These are phyloP conservation scores for Logfia minima DNA, from an alignment of 129 eudicot genomes.

Conservation along the genomic window DNA sequence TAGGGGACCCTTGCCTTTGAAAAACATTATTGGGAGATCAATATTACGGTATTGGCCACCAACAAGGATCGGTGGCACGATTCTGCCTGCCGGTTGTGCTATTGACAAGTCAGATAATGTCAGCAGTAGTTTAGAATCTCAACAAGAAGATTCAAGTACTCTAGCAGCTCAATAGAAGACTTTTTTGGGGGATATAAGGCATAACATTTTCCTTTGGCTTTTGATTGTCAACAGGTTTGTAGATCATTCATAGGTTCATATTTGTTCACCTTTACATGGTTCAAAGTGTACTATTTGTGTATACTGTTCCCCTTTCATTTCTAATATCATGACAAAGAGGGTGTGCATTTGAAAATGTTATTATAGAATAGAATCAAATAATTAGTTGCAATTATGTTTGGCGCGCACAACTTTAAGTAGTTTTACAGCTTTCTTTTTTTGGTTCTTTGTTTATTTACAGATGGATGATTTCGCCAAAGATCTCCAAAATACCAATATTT, in stretches of 20 bases:
- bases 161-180: slow-evolving; percentile 50
- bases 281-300: slow-evolving; percentile 3
- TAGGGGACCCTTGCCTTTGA: slow-evolving; percentile 93
- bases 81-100: slow-evolving; percentile 65
- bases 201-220: slow-evolving; percentile 9
- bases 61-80: slow-evolving; percentile 72
- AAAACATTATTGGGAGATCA: slow-evolving; percentile 91
- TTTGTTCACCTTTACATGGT: background rate
- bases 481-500: too few relatives aligned
- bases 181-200: background rate
- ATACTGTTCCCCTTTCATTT: background rate
- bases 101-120: slow-evolving; percentile 51
- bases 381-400: background rate
- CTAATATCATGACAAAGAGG: background rate
- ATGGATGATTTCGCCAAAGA: too few relatives aligned
- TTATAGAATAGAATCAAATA: background rate
- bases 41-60: slow-evolving; percentile 95
- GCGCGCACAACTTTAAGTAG: background rate
- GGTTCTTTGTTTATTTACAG: too few relatives aligned
- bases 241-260: slow-evolving; percentile 12
- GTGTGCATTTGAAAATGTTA: background rate
- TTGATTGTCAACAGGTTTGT: slow-evolving; percentile 23
- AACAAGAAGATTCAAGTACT: slow-evolving; percentile 31
- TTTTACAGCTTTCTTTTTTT: background rate
- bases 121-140: slow-evolving; percentile 30